Conservation (phyloP, 129 eudicot genomes). For the Flaveria trinervia region DNA sequence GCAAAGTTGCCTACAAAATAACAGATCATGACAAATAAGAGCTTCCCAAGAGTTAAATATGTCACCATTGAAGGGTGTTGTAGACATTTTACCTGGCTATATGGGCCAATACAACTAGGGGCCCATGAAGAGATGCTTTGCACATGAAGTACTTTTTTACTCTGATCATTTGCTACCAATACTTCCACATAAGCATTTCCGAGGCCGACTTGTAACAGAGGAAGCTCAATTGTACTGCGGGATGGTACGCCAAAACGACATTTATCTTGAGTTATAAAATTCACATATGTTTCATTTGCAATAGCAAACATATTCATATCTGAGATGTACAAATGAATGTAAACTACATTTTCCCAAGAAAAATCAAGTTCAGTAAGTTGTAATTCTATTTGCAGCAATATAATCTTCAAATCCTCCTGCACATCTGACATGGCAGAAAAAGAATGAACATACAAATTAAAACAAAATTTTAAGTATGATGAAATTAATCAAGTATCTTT, state of each 20-base stretch:
- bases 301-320: slow-evolving; percentile 73
- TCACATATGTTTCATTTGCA: slow-evolving; percentile 82
- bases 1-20: slow-evolving; percentile 78
- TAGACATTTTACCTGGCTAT: slow-evolving; percentile 76
- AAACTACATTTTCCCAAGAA: slow-evolving; percentile 88
- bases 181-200: slow-evolving; percentile 84
- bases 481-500: not conserved
- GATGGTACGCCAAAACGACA: slow-evolving; percentile 94
- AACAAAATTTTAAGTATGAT: not conserved
- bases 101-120: slow-evolving; percentile 97
- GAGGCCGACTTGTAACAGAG: slow-evolving; percentile 64
- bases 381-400: slow-evolving; percentile 57
- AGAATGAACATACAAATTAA: not conserved
- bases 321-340: slow-evolving; percentile 80
- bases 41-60: not conserved
- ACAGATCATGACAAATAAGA: not conserved
- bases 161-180: slow-evolving; percentile 64
- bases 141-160: slow-evolving; percentile 86
- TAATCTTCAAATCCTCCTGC: slow-evolving; percentile 58
- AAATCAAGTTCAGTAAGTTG: slow-evolving; percentile 49
- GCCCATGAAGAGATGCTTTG: slow-evolving; percentile 98
- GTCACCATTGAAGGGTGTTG: slow-evolving; percentile 16
- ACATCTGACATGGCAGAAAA: slow-evolving; percentile 49
- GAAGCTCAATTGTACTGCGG: slow-evolving; percentile 85
- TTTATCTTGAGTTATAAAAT: slow-evolving; percentile 83